Conservation (phyloP, 345 rosid species). For the Hibiscus tridactylites region DNA sequence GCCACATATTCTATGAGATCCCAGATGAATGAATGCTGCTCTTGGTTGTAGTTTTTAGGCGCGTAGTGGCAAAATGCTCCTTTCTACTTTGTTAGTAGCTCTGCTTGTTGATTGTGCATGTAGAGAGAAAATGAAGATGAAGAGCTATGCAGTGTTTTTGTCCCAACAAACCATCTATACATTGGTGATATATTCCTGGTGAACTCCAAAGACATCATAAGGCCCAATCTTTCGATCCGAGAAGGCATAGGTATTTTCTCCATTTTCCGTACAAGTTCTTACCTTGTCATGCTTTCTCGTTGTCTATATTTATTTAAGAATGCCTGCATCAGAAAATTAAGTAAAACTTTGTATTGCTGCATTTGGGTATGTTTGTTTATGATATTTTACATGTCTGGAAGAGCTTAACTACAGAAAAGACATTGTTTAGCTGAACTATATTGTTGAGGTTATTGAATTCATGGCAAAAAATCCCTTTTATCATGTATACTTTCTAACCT, state of each 20-base stretch:
- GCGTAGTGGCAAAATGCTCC: neutral
- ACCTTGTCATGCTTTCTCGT: neutral
- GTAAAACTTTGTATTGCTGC: neutral
- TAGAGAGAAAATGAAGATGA: constrained; percentile 64
- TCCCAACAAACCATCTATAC: constrained; percentile 65
- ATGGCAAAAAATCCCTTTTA: neutral
- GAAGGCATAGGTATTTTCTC: constrained; percentile 53
- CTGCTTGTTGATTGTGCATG: constrained; percentile 7
- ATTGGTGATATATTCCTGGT: constrained; percentile 59
- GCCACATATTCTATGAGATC: neutral
- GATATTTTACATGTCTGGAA: neutral
- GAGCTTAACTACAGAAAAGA: neutral
- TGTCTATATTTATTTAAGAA: neutral
- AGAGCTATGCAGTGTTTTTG: constrained; percentile 61
- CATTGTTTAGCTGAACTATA: neutral
- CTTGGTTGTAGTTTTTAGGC: neutral
- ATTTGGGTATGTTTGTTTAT: neutral
- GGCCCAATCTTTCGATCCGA: constrained; percentile 58
- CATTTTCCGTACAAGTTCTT: neutral
- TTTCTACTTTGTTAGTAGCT: neutral
- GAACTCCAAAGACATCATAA: constrained; percentile 53
- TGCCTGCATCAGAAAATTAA: neutral
- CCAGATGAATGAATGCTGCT: neutral
- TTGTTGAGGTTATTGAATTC: neutral
- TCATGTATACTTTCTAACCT: neutral